These are phyloP conservation scores for Trichophyton schoenleinii DNA, from an alignment of 2,329 filamentous ascomycete genomes.

Conservation along the genomic window DNA sequence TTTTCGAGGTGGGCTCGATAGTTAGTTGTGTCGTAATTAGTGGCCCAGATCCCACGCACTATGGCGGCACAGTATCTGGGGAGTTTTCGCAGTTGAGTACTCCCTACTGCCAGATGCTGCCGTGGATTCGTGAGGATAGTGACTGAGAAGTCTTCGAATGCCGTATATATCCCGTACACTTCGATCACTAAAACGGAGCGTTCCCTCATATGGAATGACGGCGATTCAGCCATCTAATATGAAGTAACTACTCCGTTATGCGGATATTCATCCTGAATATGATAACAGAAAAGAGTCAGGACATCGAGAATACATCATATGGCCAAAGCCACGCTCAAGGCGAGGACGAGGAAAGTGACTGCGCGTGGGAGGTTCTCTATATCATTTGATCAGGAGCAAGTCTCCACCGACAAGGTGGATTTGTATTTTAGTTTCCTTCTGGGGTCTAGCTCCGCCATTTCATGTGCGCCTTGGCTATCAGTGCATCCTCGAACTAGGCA, in stretches of 20 bases:
- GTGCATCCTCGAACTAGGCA: not conserved
- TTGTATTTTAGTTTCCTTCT: not conserved
- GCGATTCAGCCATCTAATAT: not conserved
- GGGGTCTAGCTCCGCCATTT: not conserved
- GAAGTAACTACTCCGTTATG: not conserved
- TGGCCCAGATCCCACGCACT: not conserved
- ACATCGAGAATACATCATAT: not conserved
- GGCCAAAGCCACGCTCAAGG: not conserved
- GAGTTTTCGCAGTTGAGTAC: not conserved
- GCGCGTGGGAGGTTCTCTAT: not conserved
- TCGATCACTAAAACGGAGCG: not conserved
- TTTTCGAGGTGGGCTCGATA: not conserved
- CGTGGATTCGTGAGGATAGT: not conserved
- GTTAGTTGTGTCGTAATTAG: slow-evolving; percentile 1
- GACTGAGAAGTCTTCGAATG: not conserved
- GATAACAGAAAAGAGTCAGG: not conserved
- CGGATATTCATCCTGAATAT: no score
- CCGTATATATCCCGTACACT: not conserved
- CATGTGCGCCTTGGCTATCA: not conserved
- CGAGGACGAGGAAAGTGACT: not conserved
- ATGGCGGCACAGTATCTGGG: not conserved
- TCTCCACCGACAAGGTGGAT: not conserved
- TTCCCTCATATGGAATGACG: not conserved
- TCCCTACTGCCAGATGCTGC: not conserved
- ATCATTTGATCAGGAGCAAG: not conserved